Conservation (phyloP, 2,329 filamentous ascomycete species). For the Xylariomycetidae sp. region DNA sequence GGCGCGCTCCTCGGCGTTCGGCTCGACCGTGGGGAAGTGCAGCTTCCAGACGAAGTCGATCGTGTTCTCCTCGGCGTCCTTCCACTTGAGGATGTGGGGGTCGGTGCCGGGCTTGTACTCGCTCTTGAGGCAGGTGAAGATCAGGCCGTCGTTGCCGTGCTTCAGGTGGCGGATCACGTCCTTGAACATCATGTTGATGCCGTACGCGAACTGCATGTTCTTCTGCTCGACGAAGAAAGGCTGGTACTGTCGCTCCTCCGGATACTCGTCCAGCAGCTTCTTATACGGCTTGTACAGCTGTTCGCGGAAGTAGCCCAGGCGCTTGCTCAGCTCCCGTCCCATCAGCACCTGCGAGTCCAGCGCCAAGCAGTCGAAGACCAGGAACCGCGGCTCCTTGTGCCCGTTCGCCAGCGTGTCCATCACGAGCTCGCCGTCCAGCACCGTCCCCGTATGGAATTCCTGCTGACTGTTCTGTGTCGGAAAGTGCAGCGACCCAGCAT, state of each 20-base stretch:
- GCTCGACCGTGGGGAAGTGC: slow-evolving; percentile 65
- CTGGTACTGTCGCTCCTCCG: slow-evolving; percentile 62
- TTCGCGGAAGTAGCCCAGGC: slow-evolving; percentile 78
- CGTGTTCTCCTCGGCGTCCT: slow-evolving; percentile 90
- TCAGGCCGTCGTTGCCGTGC: slow-evolving; percentile 93
- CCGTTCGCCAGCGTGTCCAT: slow-evolving; percentile 70
- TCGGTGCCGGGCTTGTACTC: slow-evolving; percentile 89
- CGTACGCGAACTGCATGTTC: slow-evolving; percentile 82
- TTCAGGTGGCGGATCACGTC: slow-evolving; percentile 75
- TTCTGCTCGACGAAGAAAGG: slow-evolving; percentile 84
- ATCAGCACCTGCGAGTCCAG: slow-evolving; percentile 72
- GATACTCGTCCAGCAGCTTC: slow-evolving; percentile 56
- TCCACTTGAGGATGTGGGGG: slow-evolving; percentile 94
- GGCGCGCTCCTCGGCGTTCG: slow-evolving; percentile 59
- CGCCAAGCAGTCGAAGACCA: slow-evolving; percentile 90
- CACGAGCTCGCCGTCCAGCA: slow-evolving; percentile 91
- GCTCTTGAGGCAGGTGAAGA: slow-evolving; percentile 90
- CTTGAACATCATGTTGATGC: slow-evolving; percentile 85
- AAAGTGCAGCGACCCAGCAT: slow-evolving; percentile 66
- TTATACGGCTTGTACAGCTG: slow-evolving; percentile 68
- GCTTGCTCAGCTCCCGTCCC: slow-evolving; percentile 77
- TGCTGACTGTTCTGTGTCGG: slow-evolving; percentile 60
- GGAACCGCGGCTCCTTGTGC: slow-evolving; percentile 65
- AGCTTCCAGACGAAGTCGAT: slow-evolving; percentile 84
- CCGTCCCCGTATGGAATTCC: slow-evolving; percentile 70